Base-by-base conservation (phyloP, 2,329 filamentous ascomycete genomes). In the Fusarium annulatum region DNA sequence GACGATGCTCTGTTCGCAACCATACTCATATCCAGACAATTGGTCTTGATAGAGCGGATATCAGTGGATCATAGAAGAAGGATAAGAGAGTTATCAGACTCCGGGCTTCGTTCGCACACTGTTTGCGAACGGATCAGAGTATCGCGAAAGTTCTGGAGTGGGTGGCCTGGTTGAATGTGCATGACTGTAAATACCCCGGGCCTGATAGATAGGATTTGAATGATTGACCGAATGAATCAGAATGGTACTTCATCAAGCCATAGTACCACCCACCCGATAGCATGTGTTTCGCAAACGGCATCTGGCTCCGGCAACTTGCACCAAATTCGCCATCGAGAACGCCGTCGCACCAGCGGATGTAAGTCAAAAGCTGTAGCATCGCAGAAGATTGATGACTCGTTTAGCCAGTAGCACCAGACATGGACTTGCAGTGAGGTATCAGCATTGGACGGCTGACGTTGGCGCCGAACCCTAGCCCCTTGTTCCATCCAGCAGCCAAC, bases 11-110 rank as follows among this genome's bases (percentile, higher is more conserved):
- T 64, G 39, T 38, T 51, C 42, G 33, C 36, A 43, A 34, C 46
- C 45, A 63, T 43, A 51, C 66, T 69, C 64, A 69, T 75, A 71
- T 61, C 55, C 67, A 51, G 56, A 48, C 58, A 39, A 36, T 67
- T 62, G 57, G 43, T 67, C 53, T 67, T 63, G 61, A 76, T 77
- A 75, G 75, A 77, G 64, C 61, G 60, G 72, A 68, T 61, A 72
- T 70, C 45, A 62, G 45, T 53, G 58, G 57, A 67, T 67, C 62
- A 73, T 73, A 58, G 61, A 73, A 64, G 53, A 71, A 61, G 61
- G 58, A 58, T 57, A 58, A 52, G 28, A 41, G 30, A 28, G 53
- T 43, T 52, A 23, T 49, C 28, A 15, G 45, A 43, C 15, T 63
- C 19, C 42, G 34, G 48, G 18, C 30, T 49, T 74, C 42, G 38